Percentiles rank a stretch among this genome's conserved stretches.
Conservation (phyloP, 1,139 yeast species). For the Saccharomyces uvarum region DNA sequence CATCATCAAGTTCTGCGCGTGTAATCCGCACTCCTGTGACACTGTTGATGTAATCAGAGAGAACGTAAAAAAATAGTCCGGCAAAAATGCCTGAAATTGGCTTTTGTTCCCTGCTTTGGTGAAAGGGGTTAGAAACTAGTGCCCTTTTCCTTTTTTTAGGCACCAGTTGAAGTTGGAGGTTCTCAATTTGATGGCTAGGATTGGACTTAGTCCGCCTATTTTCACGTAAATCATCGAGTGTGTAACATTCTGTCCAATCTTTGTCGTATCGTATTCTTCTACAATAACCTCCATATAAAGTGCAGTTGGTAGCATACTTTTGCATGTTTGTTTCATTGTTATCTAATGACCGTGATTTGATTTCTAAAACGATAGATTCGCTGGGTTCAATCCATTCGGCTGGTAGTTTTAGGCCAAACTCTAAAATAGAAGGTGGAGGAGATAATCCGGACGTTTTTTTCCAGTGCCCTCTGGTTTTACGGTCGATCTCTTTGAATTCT, state of each 20-base stretch:
- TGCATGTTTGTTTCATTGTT: constrained; percentile 36
- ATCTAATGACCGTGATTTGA: constrained; percentile 72
- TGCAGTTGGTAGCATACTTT: constrained; percentile 57
- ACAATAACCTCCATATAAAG: constrained; percentile 73
- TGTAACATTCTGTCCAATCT: constrained; percentile 46
- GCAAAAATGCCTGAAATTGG: constrained; percentile 28
- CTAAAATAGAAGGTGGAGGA: constrained; percentile 40
- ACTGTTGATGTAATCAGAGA: constrained; percentile 38
- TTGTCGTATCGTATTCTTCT: constrained; percentile 64
- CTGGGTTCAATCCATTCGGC: constrained; percentile 73
- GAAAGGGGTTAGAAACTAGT: not conserved
- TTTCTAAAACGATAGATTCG: constrained; percentile 72
- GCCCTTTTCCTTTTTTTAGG: constrained; percentile 12
- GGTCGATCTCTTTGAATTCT: constrained; percentile 54
- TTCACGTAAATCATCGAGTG: constrained; percentile 21
- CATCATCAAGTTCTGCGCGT: constrained; percentile 34
- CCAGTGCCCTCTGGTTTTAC: constrained; percentile 59
- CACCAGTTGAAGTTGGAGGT: constrained; percentile 18
- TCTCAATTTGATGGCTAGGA: constrained; percentile 8
- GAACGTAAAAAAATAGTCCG: constrained; percentile 35
- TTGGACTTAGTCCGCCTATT: constrained; percentile 1
- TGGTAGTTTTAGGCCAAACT: constrained; percentile 59
- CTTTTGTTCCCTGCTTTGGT: constrained; percentile 1
- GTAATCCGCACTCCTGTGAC: constrained; percentile 31
- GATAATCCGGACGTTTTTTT: constrained; percentile 34